Evolutionary conservation across 352 stramenopile species (phyloP).

Genomic region (Globisporangium orthogonon): DNA sequence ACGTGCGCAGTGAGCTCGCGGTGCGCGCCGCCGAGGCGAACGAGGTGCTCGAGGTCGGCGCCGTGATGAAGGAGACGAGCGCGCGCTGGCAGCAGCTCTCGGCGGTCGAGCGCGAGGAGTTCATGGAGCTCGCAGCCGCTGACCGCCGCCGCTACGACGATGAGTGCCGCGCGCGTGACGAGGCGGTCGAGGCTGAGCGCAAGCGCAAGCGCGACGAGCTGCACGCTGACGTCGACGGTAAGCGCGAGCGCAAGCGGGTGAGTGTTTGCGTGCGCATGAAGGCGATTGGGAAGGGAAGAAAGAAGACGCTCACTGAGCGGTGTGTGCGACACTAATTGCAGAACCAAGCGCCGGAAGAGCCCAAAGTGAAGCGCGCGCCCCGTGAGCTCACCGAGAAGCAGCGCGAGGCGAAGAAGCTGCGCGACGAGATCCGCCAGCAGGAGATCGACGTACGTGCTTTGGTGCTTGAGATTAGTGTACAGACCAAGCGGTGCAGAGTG

Average conservation of each 20-base stretch:
- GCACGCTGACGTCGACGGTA: slow-evolving; percentile 65
- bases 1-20: slow-evolving; percentile 51
- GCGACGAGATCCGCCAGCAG: slow-evolving; percentile 73
- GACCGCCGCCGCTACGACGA: slow-evolving; percentile 72
- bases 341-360: slow-evolving; percentile 30
- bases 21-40: slow-evolving; percentile 31
- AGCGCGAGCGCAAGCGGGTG: slow-evolving; percentile 74
- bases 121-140: slow-evolving; percentile 45
- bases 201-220: slow-evolving; percentile 71
- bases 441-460: slow-evolving; percentile 27
- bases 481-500: not conserved
- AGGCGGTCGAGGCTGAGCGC: slow-evolving; percentile 63
- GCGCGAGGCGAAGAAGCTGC: slow-evolving; percentile 52
- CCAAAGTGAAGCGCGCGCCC: slow-evolving; percentile 25
- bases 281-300: not conserved
- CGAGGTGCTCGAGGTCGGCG: slow-evolving; percentile 54
- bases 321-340: slow-evolving; percentile 2
- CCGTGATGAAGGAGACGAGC: slow-evolving; percentile 70
- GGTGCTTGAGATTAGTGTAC: not conserved
- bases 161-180: slow-evolving; percentile 65
- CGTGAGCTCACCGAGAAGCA: slow-evolving; percentile 65
- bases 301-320: not conserved
- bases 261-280: not conserved
- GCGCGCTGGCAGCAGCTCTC: slow-evolving; percentile 68
- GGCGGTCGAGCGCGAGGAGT: slow-evolving; percentile 59